A percentile compares a stretch with the other conserved stretches of the same genome.
These are phyloP conservation scores for Alternaria arbusti DNA, from an alignment of 2,329 filamentous ascomycete species.

Conservation along the genomic window DNA sequence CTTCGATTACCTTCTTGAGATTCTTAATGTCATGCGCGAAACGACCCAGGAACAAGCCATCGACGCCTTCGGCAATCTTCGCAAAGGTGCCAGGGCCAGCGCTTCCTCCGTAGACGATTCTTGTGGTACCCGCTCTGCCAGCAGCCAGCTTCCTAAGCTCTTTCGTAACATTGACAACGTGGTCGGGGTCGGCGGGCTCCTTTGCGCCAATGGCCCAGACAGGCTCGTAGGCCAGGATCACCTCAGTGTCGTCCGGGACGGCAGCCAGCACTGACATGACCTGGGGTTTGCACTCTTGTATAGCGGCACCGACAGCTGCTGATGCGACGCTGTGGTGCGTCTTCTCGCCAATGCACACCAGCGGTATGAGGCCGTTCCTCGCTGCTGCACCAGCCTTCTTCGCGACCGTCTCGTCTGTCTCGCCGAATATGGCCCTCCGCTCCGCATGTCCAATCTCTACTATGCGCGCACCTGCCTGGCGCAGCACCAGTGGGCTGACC, in stretches of 20 bases:
- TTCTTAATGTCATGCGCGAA: slow-evolving; percentile 80
- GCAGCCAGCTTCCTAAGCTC: slow-evolving; percentile 65
- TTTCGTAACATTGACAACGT: slow-evolving; percentile 74
- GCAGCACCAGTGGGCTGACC: slow-evolving; percentile 71
- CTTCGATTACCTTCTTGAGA: slow-evolving; percentile 73
- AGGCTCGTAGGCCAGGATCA: slow-evolving; percentile 84
- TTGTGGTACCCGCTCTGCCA: slow-evolving; percentile 62
- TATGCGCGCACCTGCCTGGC: slow-evolving; percentile 71
- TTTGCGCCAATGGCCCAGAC: slow-evolving; percentile 86
- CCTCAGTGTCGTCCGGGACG: slow-evolving; percentile 67
- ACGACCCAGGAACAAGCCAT: slow-evolving; percentile 80
- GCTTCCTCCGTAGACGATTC: slow-evolving; percentile 82
- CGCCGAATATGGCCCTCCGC: slow-evolving; percentile 72
- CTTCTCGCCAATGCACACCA: slow-evolving; percentile 82
- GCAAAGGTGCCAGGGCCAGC: slow-evolving; percentile 79
- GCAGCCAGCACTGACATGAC: slow-evolving; percentile 67
- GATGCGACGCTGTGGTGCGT: slow-evolving; percentile 54
- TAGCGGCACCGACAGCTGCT: slow-evolving; percentile 63
- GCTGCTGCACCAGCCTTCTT: slow-evolving; percentile 73
- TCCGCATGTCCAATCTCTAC: slow-evolving; percentile 86
- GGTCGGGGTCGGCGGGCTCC: slow-evolving; percentile 72
- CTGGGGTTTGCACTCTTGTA: slow-evolving; percentile 70
- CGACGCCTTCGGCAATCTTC: slow-evolving; percentile 70
- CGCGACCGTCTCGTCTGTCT: slow-evolving; percentile 72
- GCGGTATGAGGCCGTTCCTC: slow-evolving; percentile 73